A percentile compares a stretch with the other conserved stretches of the same genome.
These are phyloP conservation scores for Podila epigama DNA, from an alignment of 192 early-diverging fungal genomes.

Conservation along the genomic window DNA sequence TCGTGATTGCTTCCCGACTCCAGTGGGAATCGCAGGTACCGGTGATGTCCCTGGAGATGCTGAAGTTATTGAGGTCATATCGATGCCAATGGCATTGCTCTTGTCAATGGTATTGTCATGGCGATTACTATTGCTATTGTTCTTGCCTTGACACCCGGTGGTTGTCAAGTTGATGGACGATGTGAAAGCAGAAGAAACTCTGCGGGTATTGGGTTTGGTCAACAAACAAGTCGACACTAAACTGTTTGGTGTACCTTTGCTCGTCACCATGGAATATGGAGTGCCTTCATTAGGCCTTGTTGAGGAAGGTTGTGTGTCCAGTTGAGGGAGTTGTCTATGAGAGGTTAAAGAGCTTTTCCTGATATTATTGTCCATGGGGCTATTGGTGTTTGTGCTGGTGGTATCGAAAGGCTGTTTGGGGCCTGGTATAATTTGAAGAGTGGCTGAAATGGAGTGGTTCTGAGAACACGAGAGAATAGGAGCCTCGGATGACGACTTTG, in stretches of 20 bases:
- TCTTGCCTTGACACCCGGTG: not conserved
- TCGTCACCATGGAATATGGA: not conserved
- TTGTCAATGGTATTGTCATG: not conserved
- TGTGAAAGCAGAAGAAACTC: constrained; percentile 28
- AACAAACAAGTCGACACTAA: not conserved
- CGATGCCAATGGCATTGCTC: not conserved
- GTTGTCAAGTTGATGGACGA: constrained; percentile 27
- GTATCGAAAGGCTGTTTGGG: not conserved
- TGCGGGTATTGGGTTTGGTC: not conserved
- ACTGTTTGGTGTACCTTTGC: not conserved
- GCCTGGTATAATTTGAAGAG: not conserved
- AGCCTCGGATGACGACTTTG: not conserved
- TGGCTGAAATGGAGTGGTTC: not conserved
- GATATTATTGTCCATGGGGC: too few relatives aligned
- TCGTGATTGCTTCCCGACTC: constrained; percentile 21
- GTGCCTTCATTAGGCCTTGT: too few relatives aligned
- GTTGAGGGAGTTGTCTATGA: too few relatives aligned
- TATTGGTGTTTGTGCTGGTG: not conserved
- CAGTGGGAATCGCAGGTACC: not conserved
- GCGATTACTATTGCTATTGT: not conserved
- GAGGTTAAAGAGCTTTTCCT: too few relatives aligned
- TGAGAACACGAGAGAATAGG: not conserved
- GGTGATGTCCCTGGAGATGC: not conserved
- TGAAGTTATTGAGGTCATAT: too few relatives aligned
- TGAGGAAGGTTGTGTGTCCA: too few relatives aligned